Conservation (phyloP, 345 rosid species). For the Corchorus capsularis region DNA sequence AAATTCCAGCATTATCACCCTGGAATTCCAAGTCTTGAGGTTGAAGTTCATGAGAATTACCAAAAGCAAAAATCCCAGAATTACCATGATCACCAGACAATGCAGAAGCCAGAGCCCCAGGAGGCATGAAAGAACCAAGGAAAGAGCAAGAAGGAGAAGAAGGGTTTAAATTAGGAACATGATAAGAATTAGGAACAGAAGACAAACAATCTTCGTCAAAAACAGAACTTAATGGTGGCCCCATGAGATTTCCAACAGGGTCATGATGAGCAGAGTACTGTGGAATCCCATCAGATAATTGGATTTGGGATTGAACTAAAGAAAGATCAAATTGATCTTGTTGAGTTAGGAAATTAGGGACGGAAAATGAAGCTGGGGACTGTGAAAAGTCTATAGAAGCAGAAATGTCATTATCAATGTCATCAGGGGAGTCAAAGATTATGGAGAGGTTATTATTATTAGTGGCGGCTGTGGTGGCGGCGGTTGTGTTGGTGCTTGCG, state of each 20-base stretch:
- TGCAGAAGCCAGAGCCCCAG: constrained; percentile 41
- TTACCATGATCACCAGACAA: constrained; percentile 51
- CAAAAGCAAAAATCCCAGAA: constrained; percentile 42
- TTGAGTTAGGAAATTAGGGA: constrained; percentile 47
- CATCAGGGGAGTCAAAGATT: constrained; percentile 64
- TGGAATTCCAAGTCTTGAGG: constrained; percentile 56
- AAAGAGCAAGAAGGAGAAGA: constrained; percentile 57
- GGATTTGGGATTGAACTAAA: constrained; percentile 44
- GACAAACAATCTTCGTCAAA: constrained; percentile 81
- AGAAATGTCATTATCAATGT: constrained; percentile 73
- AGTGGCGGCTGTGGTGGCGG: constrained; percentile 28
- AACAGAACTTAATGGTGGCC: constrained; percentile 39
- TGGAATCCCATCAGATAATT: constrained; percentile 34
- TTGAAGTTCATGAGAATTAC: constrained; percentile 58
- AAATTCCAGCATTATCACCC: constrained; percentile 67
- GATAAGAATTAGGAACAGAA: constrained; percentile 70
- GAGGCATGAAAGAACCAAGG: constrained; percentile 47
- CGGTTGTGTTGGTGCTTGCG: constrained; percentile 27
- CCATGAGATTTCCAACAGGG: constrained; percentile 34
- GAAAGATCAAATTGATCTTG: constrained; percentile 63
- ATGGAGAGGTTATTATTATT: constrained; percentile 43
- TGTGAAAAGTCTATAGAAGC: constrained; percentile 84
- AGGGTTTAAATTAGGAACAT: constrained; percentile 55
- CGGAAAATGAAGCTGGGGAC: constrained; percentile 47
- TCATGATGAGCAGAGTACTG: constrained; percentile 36